Evolutionary conservation across 352 stramenopile species (phyloP).

Genomic region (Elongisporangium anandrum): DNA sequence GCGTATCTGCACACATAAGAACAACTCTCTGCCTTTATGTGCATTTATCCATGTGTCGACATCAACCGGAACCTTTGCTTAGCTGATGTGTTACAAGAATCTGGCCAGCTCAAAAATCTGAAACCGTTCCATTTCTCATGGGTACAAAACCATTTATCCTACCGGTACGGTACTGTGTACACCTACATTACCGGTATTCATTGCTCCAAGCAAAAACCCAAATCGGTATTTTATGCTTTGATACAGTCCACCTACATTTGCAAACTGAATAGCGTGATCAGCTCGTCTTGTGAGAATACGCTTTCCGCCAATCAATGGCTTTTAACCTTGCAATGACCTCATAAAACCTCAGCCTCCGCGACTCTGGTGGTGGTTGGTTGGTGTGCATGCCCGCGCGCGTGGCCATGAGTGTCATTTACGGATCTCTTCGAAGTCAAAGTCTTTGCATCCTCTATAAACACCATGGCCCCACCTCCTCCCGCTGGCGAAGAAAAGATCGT

Average conservation of each 20-base stretch:
- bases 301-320: background rate
- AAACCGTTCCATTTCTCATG: background rate
- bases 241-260: background rate
- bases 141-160: background rate
- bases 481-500: constrained; percentile 91
- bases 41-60: background rate
- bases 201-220: background rate
- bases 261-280: background rate
- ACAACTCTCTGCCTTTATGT: background rate
- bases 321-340: background rate
- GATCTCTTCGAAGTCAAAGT: constrained; percentile 31
- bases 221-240: background rate
- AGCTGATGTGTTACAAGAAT: background rate
- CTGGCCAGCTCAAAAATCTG: background rate
- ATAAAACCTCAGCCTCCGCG: background rate
- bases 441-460: constrained; percentile 88
- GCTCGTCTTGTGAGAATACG: background rate
- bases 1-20: background rate
- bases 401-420: constrained; percentile 2
- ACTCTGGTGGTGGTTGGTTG: constrained; percentile 18
- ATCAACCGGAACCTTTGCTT: background rate
- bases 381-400: constrained; percentile 18
- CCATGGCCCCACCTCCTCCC: constrained; percentile 85
- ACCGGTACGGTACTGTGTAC: no score
- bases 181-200: no score